Base-by-base conservation (phyloP, 2,329 filamentous ascomycete species). In the Pseudogymnoascus sp. region DNA sequence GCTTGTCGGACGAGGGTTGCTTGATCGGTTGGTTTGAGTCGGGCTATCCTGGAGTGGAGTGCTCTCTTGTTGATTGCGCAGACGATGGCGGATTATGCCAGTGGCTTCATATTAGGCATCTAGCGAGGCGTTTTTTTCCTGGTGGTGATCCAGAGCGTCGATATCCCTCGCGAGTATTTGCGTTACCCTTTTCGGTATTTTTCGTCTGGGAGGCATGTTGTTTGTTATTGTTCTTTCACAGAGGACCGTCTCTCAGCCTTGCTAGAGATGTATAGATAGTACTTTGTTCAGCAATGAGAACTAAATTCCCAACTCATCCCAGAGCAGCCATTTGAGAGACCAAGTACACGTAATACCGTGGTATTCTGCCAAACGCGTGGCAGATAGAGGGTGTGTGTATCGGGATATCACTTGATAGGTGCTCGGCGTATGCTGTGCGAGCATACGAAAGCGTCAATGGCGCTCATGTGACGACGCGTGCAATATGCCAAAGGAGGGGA, bases 401-500 rank as follows among this genome's bases (percentile, higher is more conserved):
- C 29, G 51, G n/a, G 10, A 34, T 57, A 57, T 57, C n/a, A 57
- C 51, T 57, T 57, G 51, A 57, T 57, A 57, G 51, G 26, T 14
- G 51, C n/a, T 29, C 18, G 29, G 26, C 10, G 2, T 21, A 57
- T 18, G 51, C 11, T 34, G 51, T 57, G 51, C 29, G 51, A 57
- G 51, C 29, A 34, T 36, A 57, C 51, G 29, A 57, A 36, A 12
- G 8, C 51, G 51, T 57, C 51, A 7, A 34, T 57, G 51, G 51
- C 16, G n/a, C 51, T 34, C 51, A 57, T 57, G 51, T 57, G 51
- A 57, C 10, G 51, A 34, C 18, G n/a, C n/a, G 5, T 57, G 51
- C 10, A 57, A 57, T 34, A 34, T 34, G n/a, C 4, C n/a, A 31
- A 47, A 57, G 5, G 51, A 31, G 26, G 7, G 51, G n/a, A 34